Evolutionary conservation across 345 rosid genomes (phyloP), one percentile per base, ranked within the genome.

Genomic region (Luvunga scandens): DNA sequence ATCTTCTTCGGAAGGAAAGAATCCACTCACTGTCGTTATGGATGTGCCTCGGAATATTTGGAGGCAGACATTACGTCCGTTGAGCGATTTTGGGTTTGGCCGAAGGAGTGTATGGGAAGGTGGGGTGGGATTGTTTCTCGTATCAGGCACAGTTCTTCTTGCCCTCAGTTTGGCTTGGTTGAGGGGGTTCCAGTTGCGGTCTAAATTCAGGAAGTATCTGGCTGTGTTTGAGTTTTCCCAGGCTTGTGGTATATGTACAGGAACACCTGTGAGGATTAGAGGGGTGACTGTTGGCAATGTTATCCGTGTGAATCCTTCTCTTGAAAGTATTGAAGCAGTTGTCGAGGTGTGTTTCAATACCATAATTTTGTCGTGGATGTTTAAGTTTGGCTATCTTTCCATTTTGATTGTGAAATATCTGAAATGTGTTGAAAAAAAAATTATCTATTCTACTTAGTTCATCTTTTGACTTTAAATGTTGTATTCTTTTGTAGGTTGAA

Each of bases 91-190:
- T 68, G 99, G 99, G 68, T 92, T 93, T 80, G 99, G 98, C 66
- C 87, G 89, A 63, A 89, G 90, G 85, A 97, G 98, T 81, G 81
- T 97, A 66, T 94, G 98, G 98, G 98, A 97, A 93, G 98, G 98
- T 75, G 99, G 98, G 57, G 99, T 97, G 22, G 99, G 98, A 76
- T 76, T 97, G 89, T 97, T 94, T 84, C 87, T 97, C 66, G 94
- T 88, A 60, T 97, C 99, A 1, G 97, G 99, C 38, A 89, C 96
- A 4, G 90, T 91, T 18, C 90, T 97, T 67, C 82, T 93, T 78
- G 95, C 93, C 66, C 97, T 97, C 79, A 83, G 90, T 84, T 83
- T 92, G 90, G 98, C 94, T 79, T 97, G 99, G 99, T 81, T 94
- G 83, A n/a, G n/a, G 71, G 96, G 96, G 27, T 91, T 90, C 83